Conservation (phyloP, 2,329 filamentous ascomycete species). For the Fusarium sp. region DNA sequence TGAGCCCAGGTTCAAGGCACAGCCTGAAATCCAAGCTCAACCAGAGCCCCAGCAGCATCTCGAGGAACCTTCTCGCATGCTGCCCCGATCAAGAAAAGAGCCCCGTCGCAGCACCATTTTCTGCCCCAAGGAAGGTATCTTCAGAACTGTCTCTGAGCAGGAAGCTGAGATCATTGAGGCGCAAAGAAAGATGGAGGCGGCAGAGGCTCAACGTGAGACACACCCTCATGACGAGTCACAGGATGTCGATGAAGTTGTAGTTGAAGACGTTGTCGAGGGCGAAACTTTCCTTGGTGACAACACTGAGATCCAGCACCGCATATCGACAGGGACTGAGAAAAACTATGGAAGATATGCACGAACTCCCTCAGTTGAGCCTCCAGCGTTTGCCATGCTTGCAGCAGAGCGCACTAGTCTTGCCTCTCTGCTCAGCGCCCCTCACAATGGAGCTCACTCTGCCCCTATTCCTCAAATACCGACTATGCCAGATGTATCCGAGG, state of each 20-base stretch:
- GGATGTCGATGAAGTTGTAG: slow-evolving; percentile 27
- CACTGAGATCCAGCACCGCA: slow-evolving; percentile 45
- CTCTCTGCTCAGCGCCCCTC: slow-evolving; percentile 69
- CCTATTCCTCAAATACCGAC: slow-evolving; percentile 55
- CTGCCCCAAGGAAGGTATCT: slow-evolving; percentile 71
- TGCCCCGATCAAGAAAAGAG: slow-evolving; percentile 52
- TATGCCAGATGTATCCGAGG: slow-evolving; percentile 41
- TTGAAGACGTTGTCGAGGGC: slow-evolving; percentile 23
- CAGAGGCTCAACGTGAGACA: slow-evolving; percentile 19
- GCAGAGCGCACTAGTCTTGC: slow-evolving; percentile 68
- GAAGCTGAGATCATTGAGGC: slow-evolving; percentile 60
- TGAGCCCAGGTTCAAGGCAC: slow-evolving; percentile 18
- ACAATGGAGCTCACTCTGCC: slow-evolving; percentile 50
- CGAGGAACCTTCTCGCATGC: slow-evolving; percentile 28
- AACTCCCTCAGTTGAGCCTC: slow-evolving; percentile 72
- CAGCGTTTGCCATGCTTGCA: slow-evolving; percentile 65
- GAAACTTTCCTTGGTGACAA: slow-evolving; percentile 36
- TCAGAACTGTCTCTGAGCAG: slow-evolving; percentile 68
- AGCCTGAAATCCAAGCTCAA: slow-evolving; percentile 13
- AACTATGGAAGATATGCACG: slow-evolving; percentile 61
- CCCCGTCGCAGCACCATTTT: slow-evolving; percentile 66
- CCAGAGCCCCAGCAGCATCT: slow-evolving; percentile 42
- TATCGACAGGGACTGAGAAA: slow-evolving; percentile 49
- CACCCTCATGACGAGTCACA: slow-evolving; percentile 2
- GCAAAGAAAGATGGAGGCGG: slow-evolving; percentile 44